Percentiles rank a stretch among this genome's conserved stretches.
These are phyloP conservation scores for Penicillium riverlandense DNA, from an alignment of 495 filamentous ascomycete species.

Conservation along the genomic window DNA sequence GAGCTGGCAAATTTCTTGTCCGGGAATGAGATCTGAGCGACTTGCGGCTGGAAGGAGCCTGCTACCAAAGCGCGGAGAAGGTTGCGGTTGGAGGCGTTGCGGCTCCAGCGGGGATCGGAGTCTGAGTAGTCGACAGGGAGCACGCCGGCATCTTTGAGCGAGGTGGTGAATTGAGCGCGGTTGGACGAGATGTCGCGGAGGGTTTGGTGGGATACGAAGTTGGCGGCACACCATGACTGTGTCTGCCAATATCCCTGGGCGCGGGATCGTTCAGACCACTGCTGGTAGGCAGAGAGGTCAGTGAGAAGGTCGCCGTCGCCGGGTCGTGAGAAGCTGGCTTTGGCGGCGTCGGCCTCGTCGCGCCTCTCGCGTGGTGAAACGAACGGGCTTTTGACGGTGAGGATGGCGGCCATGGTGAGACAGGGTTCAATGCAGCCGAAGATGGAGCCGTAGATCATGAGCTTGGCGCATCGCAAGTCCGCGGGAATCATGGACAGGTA, in stretches of 20 bases:
- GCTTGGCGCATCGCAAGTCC: slow-evolving; percentile 85
- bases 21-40: slow-evolving; percentile 84
- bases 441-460: slow-evolving; percentile 91
- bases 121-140: slow-evolving; percentile 46
- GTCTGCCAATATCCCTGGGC: slow-evolving; percentile 52
- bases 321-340: slow-evolving; percentile 55
- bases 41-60: slow-evolving; percentile 82
- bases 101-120: slow-evolving; percentile 31
- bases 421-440: slow-evolving; percentile 86
- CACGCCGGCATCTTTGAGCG: slow-evolving; percentile 81
- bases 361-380: slow-evolving; percentile 72
- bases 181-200: slow-evolving; percentile 84
- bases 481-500: slow-evolving; percentile 93
- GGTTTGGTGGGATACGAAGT: slow-evolving; percentile 78
- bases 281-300: slow-evolving; percentile 74
- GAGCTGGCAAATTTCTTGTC: slow-evolving; percentile 90
- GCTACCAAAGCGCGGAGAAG: slow-evolving; percentile 86
- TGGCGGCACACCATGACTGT: slow-evolving; percentile 74
- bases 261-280: slow-evolving; percentile 62
- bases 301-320: slow-evolving; percentile 83
- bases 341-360: slow-evolving; percentile 72
- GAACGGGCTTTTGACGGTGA: slow-evolving; percentile 81
- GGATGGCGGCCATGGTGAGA: slow-evolving; percentile 82
- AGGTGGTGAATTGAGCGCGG: slow-evolving; percentile 73
- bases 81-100: slow-evolving; percentile 44